Conservation (phyloP, 1,284 basidiomycete species). For the Cryptococcus hybrid region DNA sequence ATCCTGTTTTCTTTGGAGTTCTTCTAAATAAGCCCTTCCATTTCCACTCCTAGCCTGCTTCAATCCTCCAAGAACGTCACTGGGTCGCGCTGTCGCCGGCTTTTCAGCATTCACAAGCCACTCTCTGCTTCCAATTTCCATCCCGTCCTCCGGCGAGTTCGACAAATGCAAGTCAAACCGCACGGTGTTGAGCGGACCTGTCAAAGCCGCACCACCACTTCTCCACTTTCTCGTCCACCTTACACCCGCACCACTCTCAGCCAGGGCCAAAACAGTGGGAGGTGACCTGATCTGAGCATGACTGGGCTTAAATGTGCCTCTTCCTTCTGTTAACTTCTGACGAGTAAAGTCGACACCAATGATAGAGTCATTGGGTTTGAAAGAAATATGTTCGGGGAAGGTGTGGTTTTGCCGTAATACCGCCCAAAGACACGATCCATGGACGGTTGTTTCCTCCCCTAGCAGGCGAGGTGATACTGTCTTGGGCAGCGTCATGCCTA, state of each 20-base stretch:
- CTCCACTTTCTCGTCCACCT: background rate
- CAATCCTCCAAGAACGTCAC: background rate
- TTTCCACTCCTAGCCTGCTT: slow-evolving; percentile 9
- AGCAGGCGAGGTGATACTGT: background rate
- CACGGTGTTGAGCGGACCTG: background rate
- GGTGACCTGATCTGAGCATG: slow-evolving; percentile 24
- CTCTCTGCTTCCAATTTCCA: slow-evolving; percentile 14
- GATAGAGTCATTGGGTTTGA: background rate
- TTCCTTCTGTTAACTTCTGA: slow-evolving; percentile 26
- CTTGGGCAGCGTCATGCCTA: slow-evolving; percentile 1
- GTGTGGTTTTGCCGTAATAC: slow-evolving; percentile 25
- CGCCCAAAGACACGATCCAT: slow-evolving; percentile 44
- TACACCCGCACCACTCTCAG: slow-evolving; percentile 9
- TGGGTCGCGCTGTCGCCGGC: background rate
- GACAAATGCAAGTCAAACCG: slow-evolving; percentile 1
- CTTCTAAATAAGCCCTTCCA: background rate
- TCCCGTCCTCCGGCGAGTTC: background rate
- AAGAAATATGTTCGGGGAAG: background rate
- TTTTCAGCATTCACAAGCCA: slow-evolving; percentile 21
- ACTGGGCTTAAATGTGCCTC: slow-evolving; percentile 29
- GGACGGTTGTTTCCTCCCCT: slow-evolving; percentile 6
- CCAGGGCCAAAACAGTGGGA: slow-evolving; percentile 31
- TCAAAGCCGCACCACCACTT: background rate
- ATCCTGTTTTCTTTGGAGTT: background rate
- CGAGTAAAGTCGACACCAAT: background rate